A percentile compares a stretch with the other conserved stretches of the same genome.
Evolutionary conservation across 164 flowering plant genomes (phyloP).

Genomic region (Umbellularia californica): DNA sequence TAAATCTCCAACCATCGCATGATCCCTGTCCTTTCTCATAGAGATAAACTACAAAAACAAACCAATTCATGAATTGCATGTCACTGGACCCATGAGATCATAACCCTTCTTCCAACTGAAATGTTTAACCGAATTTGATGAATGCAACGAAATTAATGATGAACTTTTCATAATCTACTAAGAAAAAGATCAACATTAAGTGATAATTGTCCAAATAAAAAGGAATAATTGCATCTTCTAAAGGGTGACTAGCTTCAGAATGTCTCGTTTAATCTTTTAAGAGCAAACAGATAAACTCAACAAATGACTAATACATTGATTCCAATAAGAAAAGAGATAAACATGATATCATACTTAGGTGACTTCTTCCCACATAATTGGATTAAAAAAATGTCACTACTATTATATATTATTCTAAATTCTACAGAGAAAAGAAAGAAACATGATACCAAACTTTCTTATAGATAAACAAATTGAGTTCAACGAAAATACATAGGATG

Average conservation of each 20-base stretch:
- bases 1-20: slow-evolving; percentile 51
- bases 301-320: background rate
- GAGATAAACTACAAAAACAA: slow-evolving; percentile 42
- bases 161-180: background rate
- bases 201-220: background rate
- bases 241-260: background rate
- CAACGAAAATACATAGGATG: background rate
- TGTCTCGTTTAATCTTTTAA: background rate
- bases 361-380: background rate
- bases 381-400: background rate
- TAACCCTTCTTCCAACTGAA: background rate
- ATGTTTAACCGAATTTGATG: background rate
- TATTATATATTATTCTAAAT: too few relatives aligned
- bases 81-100: background rate
- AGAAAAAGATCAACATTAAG: background rate
- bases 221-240: background rate
- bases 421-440: background rate
- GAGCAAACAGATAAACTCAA: background rate
- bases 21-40: slow-evolving; percentile 26
- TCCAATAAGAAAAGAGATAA: too few relatives aligned
- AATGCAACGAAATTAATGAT: background rate
- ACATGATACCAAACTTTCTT: background rate
- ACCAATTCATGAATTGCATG: background rate
- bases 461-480: background rate
- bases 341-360: background rate